These are phyloP conservation scores for Penium margaritaceum DNA, from an alignment of 139 green algal genomes.

Conservation along the genomic window DNA sequence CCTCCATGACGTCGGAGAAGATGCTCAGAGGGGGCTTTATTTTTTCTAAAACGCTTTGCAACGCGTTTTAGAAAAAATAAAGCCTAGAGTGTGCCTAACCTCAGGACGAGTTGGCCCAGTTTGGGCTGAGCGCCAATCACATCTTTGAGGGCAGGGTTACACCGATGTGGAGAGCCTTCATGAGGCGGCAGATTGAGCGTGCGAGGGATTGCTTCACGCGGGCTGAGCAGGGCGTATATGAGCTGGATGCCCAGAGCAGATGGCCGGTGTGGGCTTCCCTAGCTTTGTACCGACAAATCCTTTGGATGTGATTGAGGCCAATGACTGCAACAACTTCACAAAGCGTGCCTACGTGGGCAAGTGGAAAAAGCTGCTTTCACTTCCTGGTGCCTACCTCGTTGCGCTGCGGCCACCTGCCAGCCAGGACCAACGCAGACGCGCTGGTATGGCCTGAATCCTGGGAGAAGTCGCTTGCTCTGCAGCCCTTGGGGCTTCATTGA, in stretches of 20 bases:
- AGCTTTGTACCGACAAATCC: slow-evolving; percentile 89
- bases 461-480: no score
- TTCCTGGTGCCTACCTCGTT: slow-evolving; percentile 40
- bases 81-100: slow-evolving; percentile 97
- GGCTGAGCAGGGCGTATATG: slow-evolving; percentile 40
- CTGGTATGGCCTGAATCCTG: no score
- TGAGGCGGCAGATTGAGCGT: slow-evolving; percentile 90
- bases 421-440: no score
- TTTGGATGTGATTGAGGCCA: slow-evolving; percentile 91
- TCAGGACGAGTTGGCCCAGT: slow-evolving; percentile 77
- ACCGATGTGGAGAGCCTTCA: slow-evolving; percentile 81
- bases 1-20: slow-evolving; percentile 92
- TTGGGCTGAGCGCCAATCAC: slow-evolving; percentile 78
- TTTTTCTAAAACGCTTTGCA: no score
- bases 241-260: slow-evolving; percentile 73
- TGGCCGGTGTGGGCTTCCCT: slow-evolving; percentile 95
- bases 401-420: no score
- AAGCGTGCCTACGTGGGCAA: slow-evolving; percentile 89
- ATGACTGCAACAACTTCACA: slow-evolving; percentile 98
- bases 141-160: slow-evolving; percentile 63
- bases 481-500: no score
- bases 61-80: no score
- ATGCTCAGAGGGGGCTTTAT: no score
- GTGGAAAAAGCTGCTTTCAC: slow-evolving; percentile 54
- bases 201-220: slow-evolving; percentile 73